Conservation (phyloP, 2,329 filamentous ascomycete genomes). For the Hypomyces perniciosus region DNA sequence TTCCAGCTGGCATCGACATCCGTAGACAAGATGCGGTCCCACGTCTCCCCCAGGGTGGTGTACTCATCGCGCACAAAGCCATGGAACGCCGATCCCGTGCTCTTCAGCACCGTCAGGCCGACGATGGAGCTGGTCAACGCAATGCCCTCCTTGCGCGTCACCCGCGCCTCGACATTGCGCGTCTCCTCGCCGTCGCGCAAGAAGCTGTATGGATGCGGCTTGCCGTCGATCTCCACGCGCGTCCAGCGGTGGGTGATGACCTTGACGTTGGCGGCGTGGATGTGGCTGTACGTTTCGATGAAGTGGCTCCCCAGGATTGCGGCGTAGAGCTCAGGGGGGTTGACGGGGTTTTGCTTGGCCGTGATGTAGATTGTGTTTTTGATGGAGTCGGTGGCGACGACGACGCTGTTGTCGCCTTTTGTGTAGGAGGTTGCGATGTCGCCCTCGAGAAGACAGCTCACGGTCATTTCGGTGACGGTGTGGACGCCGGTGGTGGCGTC, state of each 20-base stretch:
- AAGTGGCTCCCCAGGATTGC: constrained; percentile 83
- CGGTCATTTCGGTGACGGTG: constrained; percentile 89
- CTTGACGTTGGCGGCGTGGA: constrained; percentile 74
- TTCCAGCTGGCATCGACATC: constrained; percentile 83
- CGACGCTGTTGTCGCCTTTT: constrained; percentile 83
- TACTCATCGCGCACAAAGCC: constrained; percentile 90
- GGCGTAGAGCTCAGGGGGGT: constrained; percentile 87
- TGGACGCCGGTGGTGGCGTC: constrained; percentile 72
- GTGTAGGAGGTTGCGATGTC: constrained; percentile 90
- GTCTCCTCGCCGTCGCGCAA: constrained; percentile 83
- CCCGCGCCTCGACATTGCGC: constrained; percentile 69
- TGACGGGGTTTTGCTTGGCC: constrained; percentile 88
- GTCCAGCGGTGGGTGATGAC: constrained; percentile 87
- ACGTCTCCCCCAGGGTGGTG: constrained; percentile 83
- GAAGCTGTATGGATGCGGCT: constrained; percentile 93
- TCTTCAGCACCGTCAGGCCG: constrained; percentile 86
- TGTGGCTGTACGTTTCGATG: constrained; percentile 80
- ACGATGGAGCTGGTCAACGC: constrained; percentile 71
- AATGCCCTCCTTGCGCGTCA: constrained; percentile 64
- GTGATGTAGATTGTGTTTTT: constrained; percentile 97
- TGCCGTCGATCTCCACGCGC: constrained; percentile 78
- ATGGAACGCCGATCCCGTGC: constrained; percentile 93
- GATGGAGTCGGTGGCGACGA: constrained; percentile 95
- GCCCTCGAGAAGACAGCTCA: constrained; percentile 87
- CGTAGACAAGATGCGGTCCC: constrained; percentile 92